Percentiles rank a stretch among this genome's conserved stretches.
phyloP scores from a whole-genome alignment of 495 filamentous ascomycete species.

The Jackrogersella multiformis region DNA sequence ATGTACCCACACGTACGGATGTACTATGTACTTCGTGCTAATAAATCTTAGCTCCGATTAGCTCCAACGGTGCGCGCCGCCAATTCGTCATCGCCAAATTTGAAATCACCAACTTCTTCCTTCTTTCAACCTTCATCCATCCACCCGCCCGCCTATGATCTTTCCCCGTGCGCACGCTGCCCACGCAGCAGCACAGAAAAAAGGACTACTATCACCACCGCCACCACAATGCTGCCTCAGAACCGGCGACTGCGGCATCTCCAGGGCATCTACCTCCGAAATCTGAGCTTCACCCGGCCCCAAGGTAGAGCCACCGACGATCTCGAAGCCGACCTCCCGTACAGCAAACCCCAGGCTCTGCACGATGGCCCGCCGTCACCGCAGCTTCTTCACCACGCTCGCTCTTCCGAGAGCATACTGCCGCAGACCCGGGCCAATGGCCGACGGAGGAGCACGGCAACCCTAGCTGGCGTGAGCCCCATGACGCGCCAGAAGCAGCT shows the following conservation, averaged over 20 bases:
- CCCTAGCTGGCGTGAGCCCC: constrained; percentile 73
- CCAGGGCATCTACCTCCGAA: constrained; percentile 85
- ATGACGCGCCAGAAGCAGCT: constrained; percentile 76
- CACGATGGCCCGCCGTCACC: constrained; percentile 56
- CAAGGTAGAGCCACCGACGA: constrained; percentile 85
- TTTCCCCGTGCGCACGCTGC: constrained; percentile 52
- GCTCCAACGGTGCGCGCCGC: not conserved
- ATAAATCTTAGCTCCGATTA: not conserved
- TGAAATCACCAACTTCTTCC: constrained; percentile 49
- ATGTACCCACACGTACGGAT: too few relatives aligned
- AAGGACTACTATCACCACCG: not conserved
- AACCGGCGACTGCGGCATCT: constrained; percentile 92
- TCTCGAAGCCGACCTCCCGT: constrained; percentile 77
- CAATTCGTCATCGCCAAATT: constrained; percentile 19
- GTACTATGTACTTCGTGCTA: too few relatives aligned
- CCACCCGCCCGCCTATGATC: constrained; percentile 47
- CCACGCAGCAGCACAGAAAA: constrained; percentile 47
- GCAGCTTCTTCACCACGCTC: constrained; percentile 67
- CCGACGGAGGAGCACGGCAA: constrained; percentile 74
- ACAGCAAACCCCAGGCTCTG: constrained; percentile 72
- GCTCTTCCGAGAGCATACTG: constrained; percentile 74
- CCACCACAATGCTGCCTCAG: constrained; percentile 62
- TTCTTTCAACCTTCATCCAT: constrained; percentile 49
- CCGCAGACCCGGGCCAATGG: constrained; percentile 44
- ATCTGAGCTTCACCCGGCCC: constrained; percentile 72